Evolutionary conservation across 768 basidiomycete species (phyloP).

Genomic region (Cystofilobasidium capitatum): DNA sequence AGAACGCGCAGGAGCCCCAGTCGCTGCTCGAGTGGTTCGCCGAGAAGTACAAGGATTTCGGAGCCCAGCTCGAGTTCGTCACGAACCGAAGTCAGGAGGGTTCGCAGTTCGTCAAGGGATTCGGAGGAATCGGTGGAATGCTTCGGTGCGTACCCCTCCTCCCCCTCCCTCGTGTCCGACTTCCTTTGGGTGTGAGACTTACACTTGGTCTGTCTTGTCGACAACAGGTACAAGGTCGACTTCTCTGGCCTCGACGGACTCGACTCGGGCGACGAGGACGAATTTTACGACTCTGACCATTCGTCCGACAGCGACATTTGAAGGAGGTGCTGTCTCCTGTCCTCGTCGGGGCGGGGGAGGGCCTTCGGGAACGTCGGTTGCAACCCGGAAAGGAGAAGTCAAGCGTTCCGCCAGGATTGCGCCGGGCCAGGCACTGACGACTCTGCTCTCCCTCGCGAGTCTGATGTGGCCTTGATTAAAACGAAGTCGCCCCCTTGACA

Average conservation of each 20-base stretch:
- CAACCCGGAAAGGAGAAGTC: neutral
- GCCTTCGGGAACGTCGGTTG: neutral
- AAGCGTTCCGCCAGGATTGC: neutral
- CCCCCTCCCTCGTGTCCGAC: neutral
- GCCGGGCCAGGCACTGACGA: constrained; percentile 2
- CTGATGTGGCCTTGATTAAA: no score
- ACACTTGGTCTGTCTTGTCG: neutral
- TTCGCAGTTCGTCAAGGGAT: constrained; percentile 94
- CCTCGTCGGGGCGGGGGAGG: neutral
- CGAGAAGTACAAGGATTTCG: constrained; percentile 96
- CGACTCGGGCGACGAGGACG: constrained; percentile 41
- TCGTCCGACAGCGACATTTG: constrained; percentile 31
- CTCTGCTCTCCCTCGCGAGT: neutral
- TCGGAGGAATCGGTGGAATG: constrained; percentile 93
- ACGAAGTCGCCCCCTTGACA: no score
- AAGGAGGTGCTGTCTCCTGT: neutral
- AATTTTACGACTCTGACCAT: constrained; percentile 41
- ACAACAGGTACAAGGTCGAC: constrained; percentile 83
- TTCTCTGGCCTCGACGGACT: constrained; percentile 61
- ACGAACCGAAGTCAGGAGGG: constrained; percentile 96
- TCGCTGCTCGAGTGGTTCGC: constrained; percentile 95
- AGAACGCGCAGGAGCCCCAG: constrained; percentile 68
- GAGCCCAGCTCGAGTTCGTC: constrained; percentile 88
- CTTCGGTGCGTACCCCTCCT: constrained; percentile 39
- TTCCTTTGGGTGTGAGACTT: neutral